Evolutionary conservation across 345 rosid genomes (phyloP), one percentile per base, ranked within the genome.

Genomic region (Syzygium grande): DNA sequence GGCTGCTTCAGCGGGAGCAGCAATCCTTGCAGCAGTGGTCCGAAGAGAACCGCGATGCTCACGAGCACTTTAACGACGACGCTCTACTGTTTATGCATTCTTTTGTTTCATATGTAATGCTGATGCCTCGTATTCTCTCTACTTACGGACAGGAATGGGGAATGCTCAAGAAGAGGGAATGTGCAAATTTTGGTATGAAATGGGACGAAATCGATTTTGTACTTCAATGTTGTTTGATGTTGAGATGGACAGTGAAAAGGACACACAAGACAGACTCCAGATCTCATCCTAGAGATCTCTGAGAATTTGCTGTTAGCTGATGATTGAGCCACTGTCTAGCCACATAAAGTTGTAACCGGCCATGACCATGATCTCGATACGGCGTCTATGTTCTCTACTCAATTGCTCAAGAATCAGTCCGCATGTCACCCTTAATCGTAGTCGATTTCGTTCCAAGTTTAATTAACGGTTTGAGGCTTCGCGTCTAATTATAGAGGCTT

Each of bases 1-100:
- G 97, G 98, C 43, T 97, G 98, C 91, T 97, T 91, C 89, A 95
- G 96, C 51, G 97, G 98, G 87, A 96, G 96, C 89, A 65, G 89
- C 87, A 90, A 90, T 61, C 90, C 95, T 29, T 96, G 99, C 94
- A 97, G 91, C 78, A 68, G 88, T n/a, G 98, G 92, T 65, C 90
- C 84, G 55, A 91, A 86, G 87, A 88, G 84, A 43, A 84, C 51
- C 68, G 78, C 65, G 51, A 90, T 4, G 53, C 34, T 49, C 41
- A 9, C 30, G 27, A 49, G 27, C 58, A 30, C 87, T 56, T 59
- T 86, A 63, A 34, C 87, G 84, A 46, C 46, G 41, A 25, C 87
- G 11, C 78, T 85, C 88, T 86, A 87, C 85, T 86, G 56, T 29
- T 52, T 61, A 54, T 61, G 86, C 19, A 68, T 17, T 65, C 49